Base-by-base conservation (phyloP, 129 eudicot genomes). In the Escallonia herrerae region DNA sequence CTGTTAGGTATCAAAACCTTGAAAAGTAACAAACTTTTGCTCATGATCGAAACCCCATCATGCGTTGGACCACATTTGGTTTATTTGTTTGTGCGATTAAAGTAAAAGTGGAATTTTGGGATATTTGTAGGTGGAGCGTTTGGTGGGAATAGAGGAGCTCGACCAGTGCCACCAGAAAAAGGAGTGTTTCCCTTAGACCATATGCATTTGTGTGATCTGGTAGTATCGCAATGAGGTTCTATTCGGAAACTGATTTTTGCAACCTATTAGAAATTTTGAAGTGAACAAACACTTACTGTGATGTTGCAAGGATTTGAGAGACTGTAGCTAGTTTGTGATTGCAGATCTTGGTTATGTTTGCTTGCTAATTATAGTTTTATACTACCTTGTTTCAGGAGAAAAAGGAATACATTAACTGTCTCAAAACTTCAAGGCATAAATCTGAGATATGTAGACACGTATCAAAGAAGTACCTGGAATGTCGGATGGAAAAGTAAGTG, bases 401-500 rank as follows among this genome's bases (percentile, higher is more conserved):
- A 80, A 93, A 86, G 68, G 93, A 83, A 48, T 93, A 89, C 67
- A 74, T 89, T 58, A 70, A 55, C 43, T 93, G 96, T 73, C 83
- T 93, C n/a, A 93, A 86, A 84, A 66, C 95, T 3, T 73, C 84
- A 11, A 88, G 90, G 60, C 97, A 94, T 68, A 84, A 89, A 78
- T 89, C 97, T 7, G 95, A 94, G 51, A 78, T 77, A 58, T 93
- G 99, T 43, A 80, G 93, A 68, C 72, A 79, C 38, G 73, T 89
- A 58, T 89, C 97, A 2, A 94, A 81, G 74, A 84, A 83, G 75
- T 94, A 94, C 73, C 64, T 94, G 62, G 86, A 89, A 73, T 94
- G 99, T 55, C 97, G 95, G 9, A 94, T 94, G 99, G 80, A 72
- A 54, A 93, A 78, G 98, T 93, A 66, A 83, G 98, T 75, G 62